Conservation (phyloP, 1,139 yeast species). For the Blastobotrys proliferans region DNA sequence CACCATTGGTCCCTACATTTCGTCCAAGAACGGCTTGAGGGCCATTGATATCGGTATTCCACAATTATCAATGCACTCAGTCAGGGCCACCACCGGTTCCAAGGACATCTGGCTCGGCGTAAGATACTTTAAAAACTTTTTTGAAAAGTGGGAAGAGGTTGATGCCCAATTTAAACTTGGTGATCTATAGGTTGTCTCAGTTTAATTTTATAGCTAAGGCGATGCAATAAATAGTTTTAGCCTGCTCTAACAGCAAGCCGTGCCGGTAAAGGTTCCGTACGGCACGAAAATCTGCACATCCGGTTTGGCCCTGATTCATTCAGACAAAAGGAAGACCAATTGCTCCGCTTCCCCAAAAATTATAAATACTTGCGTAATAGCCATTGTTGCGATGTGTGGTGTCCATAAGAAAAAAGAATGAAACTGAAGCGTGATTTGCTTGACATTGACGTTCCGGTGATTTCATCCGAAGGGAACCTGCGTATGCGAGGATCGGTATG, state of each 20-base stretch:
- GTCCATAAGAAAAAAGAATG: too few relatives aligned
- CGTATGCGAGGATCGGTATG: constrained; percentile 4
- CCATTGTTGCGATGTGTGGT: too few relatives aligned
- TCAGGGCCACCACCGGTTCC: constrained; percentile 70
- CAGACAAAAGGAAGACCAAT: too few relatives aligned
- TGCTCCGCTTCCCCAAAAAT: too few relatives aligned
- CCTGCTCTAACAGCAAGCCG: not conserved
- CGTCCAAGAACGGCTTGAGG: constrained; percentile 65
- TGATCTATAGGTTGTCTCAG: constrained; percentile 8
- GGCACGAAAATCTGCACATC: too few relatives aligned
- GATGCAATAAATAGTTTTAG: not conserved
- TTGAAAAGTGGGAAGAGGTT: constrained; percentile 48
- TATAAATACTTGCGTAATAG: too few relatives aligned
- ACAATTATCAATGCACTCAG: constrained; percentile 77
- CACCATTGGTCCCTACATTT: constrained; percentile 70
- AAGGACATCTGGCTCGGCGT: constrained; percentile 66
- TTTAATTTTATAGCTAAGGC: not conserved
- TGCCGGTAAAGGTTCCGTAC: too few relatives aligned
- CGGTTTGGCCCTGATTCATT: too few relatives aligned
- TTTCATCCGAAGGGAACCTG: constrained; percentile 1
- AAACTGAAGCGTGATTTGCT: too few relatives aligned
- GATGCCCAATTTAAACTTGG: constrained; percentile 16
- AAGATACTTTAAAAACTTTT: constrained; percentile 61
- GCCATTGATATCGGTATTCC: constrained; percentile 76
- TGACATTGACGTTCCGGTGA: constrained; percentile 4